Evolutionary conservation across 2,329 filamentous ascomycete species (phyloP), one percentile per base, ranked within the genome.

Genomic region (Thelonectria discophora): DNA sequence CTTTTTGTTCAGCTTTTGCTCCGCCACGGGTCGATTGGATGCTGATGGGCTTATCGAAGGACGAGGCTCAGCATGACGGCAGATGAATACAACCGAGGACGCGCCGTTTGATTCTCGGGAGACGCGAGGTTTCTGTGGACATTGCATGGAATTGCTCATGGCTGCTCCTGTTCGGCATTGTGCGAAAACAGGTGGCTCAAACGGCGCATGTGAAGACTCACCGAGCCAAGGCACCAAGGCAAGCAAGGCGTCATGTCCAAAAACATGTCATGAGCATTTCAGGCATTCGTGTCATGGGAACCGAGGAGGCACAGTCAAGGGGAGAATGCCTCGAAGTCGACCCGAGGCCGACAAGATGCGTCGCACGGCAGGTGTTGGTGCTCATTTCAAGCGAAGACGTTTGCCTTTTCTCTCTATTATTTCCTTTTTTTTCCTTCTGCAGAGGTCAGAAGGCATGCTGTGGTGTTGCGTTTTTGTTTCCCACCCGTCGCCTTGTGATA

Each of bases 361-460:
- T 47, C 7, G 12, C 20, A 47, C 27, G 21, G 43, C 27, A 18
- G 42, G 24, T 18, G 27, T 30, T 9, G 9, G 27, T 42, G 17
- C 49, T 43, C 51, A 32, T 46, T 55, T 65, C 66, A 69, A 60
- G 63, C 53, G 66, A 60, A 42, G 10, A 21, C 42, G 51, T 40
- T 51, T 15, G 17, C 40, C 15, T 42, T 37, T n/a, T 30, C 27
- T 30, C 27, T 30, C 2, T 30, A 5, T 30, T 30, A 2, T 30
- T 30, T 30, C 27, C 27, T 10, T 30, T 30, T 30, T 30, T 30
- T 10, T 30, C 9, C 7, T 30, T 30, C 7, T 7, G 8, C 13
- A 20, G 32, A 55, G 47, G 51, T 46, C 48, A 66, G 50, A 34
- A 53, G 60, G 40, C 65, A 66, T 57, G 60, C 63, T 56, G 58